A percentile compares a stretch with the other conserved stretches of the same genome.
Conservation (phyloP, 352 stramenopile genomes). For the Globisporangium cederbergense region DNA sequence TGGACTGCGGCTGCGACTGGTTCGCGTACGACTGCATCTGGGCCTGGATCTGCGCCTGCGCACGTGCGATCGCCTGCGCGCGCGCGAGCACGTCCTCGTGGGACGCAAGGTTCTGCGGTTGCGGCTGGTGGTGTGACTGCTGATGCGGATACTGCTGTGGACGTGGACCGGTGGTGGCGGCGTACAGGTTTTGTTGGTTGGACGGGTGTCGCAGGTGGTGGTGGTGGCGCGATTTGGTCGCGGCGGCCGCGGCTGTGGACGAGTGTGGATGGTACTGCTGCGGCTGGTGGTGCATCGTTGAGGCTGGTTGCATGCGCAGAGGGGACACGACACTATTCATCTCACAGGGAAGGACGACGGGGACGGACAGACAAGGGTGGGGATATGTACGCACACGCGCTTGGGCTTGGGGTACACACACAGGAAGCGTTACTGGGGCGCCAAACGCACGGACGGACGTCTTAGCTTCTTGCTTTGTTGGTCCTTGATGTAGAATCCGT, state of each 20-base stretch:
- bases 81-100: constrained; percentile 24
- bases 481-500: constrained; percentile 3
- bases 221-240: not conserved
- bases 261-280: constrained; percentile 1
- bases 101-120: not conserved
- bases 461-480: not conserved
- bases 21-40: constrained; percentile 32
- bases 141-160: not conserved
- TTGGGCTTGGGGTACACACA: not conserved
- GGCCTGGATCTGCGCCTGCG: constrained; percentile 32
- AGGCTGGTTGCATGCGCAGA: constrained; percentile 14
- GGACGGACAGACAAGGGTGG: not conserved
- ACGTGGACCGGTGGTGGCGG: not conserved
- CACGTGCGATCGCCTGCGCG: constrained; percentile 25
- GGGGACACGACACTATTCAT: constrained; percentile 24
- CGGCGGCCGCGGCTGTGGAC: not conserved
- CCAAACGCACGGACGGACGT: not conserved
- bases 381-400: not conserved
- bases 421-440: not conserved
- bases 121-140: not conserved
- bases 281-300: constrained; percentile 14
- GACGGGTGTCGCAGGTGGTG: constrained; percentile 11
- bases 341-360: not conserved
- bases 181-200: not conserved
- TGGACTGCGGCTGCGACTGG: constrained; percentile 11